Evolutionary conservation across 163 green algal genomes (phyloP), one percentile per base, ranked within the genome.

Genomic region (Scenedesmus sp.): DNA sequence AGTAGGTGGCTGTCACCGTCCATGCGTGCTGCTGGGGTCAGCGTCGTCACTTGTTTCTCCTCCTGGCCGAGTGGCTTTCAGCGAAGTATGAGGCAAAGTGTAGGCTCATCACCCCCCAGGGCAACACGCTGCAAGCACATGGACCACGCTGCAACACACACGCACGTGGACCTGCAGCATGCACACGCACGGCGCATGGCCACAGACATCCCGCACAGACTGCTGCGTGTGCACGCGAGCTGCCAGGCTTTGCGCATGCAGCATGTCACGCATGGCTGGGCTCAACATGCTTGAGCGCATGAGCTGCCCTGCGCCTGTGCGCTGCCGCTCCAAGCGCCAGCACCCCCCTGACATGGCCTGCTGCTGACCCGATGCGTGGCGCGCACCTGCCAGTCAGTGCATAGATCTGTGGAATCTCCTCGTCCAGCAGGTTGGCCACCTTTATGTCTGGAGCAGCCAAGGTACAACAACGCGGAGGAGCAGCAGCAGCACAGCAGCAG

Each of bases 341-440:
- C 59, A 72, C 20, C 59, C 33, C 3, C 9, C 22, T 3, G 24
- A 12, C 3, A 10, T 22, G 33, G 59, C 59, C 59, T 72, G 59
- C 59, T 72, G 59, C 22, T 72, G 59, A n/a, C n/a, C 9, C 33
- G 20, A 3, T 12, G 13, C 40, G 5, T 16, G 7, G 15, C 68
- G 79, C 87, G 33, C 79, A 91, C 87, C 87, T 80, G 42, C 87
- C 87, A 13, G 87, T 91, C 95, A 94, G 83, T 16, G 96, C 93
- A 90, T 98, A 99, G 68, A 99, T 97, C 96, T 99, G 98, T 18
- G 96, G 96, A 81, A 96, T 96, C 92, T 96, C 94, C 89, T 99
- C 98, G 10, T 95, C 93, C 12, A 97, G 92, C 90, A 99, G 91
- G 92, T 99, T 99, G 86, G 96, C 95, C 42, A 99, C 97, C 65